Evolutionary conservation across 495 filamentous ascomycete species (phyloP).

Genomic region (Aspergillus baeticus): DNA sequence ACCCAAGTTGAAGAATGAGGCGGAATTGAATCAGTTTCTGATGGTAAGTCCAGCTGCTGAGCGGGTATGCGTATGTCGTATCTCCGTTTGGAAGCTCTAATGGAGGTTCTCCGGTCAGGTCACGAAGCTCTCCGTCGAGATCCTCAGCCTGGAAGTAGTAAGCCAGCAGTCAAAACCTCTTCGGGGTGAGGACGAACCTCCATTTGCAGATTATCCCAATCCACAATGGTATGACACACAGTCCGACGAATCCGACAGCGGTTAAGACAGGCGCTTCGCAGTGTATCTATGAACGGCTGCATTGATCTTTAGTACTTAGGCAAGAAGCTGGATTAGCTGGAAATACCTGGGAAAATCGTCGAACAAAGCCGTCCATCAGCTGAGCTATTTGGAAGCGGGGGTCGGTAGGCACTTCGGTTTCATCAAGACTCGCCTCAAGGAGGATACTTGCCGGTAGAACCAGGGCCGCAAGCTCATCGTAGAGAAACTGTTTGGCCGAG

Average conservation of each 20-base stretch:
- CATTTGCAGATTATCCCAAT: slow-evolving; percentile 82
- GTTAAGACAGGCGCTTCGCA: slow-evolving; percentile 84
- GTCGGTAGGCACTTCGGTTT: slow-evolving; percentile 74
- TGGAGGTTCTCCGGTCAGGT: slow-evolving; percentile 61
- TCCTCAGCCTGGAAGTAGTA: slow-evolving; percentile 57
- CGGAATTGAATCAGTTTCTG: slow-evolving; percentile 87
- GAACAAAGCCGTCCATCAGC: slow-evolving; percentile 77
- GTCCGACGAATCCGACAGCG: slow-evolving; percentile 81
- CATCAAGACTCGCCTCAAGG: slow-evolving; percentile 69
- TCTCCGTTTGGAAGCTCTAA: slow-evolving; percentile 42
- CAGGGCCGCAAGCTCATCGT: slow-evolving; percentile 73
- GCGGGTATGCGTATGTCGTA: slow-evolving; percentile 62
- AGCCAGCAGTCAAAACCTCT: background rate
- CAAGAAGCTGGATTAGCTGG: background rate
- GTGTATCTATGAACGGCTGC: slow-evolving; percentile 72
- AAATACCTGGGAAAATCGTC: slow-evolving; percentile 61
- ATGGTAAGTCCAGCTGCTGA: slow-evolving; percentile 85
- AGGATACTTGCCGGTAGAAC: slow-evolving; percentile 71
- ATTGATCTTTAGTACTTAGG: background rate
- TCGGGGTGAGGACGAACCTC: slow-evolving; percentile 47
- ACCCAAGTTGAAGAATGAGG: slow-evolving; percentile 88
- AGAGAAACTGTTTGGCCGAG: slow-evolving; percentile 70
- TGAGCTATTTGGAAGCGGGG: slow-evolving; percentile 73
- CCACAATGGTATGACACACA: slow-evolving; percentile 74
- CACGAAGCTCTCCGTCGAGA: slow-evolving; percentile 69